Conservation (phyloP, 2,329 filamentous ascomycete species). For the Coniochaeta sp. region DNA sequence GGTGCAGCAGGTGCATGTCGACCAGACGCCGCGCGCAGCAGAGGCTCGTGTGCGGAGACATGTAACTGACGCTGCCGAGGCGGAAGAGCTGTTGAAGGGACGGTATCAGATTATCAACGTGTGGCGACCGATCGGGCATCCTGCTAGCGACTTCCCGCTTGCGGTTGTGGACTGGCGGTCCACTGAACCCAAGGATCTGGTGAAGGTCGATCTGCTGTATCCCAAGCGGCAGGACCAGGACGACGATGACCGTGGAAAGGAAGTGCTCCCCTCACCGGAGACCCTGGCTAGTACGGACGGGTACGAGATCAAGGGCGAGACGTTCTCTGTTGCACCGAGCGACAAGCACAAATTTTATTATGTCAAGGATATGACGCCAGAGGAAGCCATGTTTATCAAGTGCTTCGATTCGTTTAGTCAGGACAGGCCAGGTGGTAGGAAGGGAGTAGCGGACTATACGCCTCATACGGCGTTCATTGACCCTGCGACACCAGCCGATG, state of each 20-base stretch:
- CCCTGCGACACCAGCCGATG: conserved; percentile 41
- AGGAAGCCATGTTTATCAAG: conserved; percentile 42
- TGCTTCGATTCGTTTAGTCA: conserved; percentile 44
- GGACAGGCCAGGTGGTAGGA: conserved; percentile 23
- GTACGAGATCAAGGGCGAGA: conserved; percentile 57
- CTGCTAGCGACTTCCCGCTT: conserved; percentile 56
- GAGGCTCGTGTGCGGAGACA: conserved; percentile 56
- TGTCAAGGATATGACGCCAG: conserved; percentile 57
- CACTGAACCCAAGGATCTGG: conserved; percentile 48
- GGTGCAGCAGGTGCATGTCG: conserved; percentile 64
- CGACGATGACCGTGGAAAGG: conserved; percentile 51
- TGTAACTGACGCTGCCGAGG: conserved; percentile 43
- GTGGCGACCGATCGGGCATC: conserved; percentile 60
- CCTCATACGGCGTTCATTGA: conserved; percentile 51
- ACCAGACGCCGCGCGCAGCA: conserved; percentile 60
- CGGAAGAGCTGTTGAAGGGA: conserved; percentile 46
- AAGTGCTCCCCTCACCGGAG: conserved; percentile 42
- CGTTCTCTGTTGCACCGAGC: conserved; percentile 50
- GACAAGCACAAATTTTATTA: conserved; percentile 59
- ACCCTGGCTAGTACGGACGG: conserved; percentile 43
- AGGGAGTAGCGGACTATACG: conserved; percentile 37
- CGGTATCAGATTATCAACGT: conserved; percentile 65
- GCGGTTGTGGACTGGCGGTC: conserved; percentile 59
- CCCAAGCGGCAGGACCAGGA: conserved; percentile 33
- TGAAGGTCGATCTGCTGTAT: conserved; percentile 57